Conservation (phyloP, 306 rosid genomes). For the Rosa multiflora region DNA sequence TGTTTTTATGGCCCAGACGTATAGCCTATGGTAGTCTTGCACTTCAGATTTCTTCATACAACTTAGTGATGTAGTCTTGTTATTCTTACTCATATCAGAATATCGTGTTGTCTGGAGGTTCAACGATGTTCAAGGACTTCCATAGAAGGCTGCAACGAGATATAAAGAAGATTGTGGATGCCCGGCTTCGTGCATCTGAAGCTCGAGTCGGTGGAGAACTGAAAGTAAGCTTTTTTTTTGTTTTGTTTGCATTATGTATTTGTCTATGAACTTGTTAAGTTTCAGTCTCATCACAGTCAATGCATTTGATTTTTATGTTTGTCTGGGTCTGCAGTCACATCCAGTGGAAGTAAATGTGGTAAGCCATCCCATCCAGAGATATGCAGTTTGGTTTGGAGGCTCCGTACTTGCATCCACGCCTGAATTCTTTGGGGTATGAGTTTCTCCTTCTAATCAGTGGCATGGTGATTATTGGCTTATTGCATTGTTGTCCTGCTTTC, state of each 20-base stretch:
- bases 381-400: conserved; percentile 99
- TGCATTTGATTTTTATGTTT: not conserved
- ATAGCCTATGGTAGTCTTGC: not conserved
- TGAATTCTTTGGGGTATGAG: conserved; percentile 80
- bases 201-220: conserved; percentile 71
- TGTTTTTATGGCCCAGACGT: not conserved
- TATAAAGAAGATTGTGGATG: conserved; percentile 88
- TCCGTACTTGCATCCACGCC: conserved; percentile 99
- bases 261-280: not conserved
- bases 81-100: conserved; percentile 48
- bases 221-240: conserved; percentile 45
- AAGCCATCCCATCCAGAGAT: conserved; percentile 97
- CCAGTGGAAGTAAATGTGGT: conserved; percentile 98
- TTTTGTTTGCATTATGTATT: not conserved
- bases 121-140: conserved; percentile 99
- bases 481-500: not conserved
- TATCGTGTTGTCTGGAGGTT: conserved; percentile 94
- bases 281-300: not conserved
- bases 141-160: conserved; percentile 97
- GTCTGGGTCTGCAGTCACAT: conserved; percentile 55
- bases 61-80: conserved; percentile 10
- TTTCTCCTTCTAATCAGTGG: conserved; percentile 10
- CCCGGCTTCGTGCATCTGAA: conserved; percentile 87
- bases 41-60: conserved; percentile 7
- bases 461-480: not conserved